Evolutionary conservation across 495 filamentous ascomycete genomes (phyloP), one percentile per base, ranked within the genome.

Genomic region (Lentithecium fluviatile): DNA sequence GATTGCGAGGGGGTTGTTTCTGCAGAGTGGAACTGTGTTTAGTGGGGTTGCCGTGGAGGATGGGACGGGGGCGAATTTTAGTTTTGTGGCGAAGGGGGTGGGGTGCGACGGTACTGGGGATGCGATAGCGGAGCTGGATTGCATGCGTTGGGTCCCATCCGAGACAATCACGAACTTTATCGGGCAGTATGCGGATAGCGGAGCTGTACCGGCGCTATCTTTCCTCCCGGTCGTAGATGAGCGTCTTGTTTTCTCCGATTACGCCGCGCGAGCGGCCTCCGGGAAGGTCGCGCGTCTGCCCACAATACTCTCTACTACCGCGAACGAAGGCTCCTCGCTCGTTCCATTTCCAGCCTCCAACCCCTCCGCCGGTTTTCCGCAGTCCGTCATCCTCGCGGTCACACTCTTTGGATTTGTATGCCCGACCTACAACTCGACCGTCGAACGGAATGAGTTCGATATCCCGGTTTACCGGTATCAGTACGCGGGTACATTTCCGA

Each of bases 1-100:
- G 2, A 73, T 74, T 42, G 72, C 68, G 66, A 79, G 81, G 61
- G 87, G 86, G 11, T 70, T 88, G 67, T 80, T 82, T 71, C 82
- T 68, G 0, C 87, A 88, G 73, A 87, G 86, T 8, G 85, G 82
- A 37, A 81, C 17, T 47, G 60, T 45, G 61, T 56, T 5, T 46
- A 23, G 13, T 19, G 25, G n/a, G 4, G 15, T 26, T 6, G 15
- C 42, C 6, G 24, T 34, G n/a, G 13, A 23, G 17, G 52, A 43
- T 20, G 37, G 19, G 23, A 6, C 29, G 26, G 20, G 29, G 32
- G n/a, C n/a, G 6, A 55, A 55, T 24, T 55, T 55, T 38, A 55
- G 15, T 11, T 55, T 55, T 38, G 52, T 55, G 3, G 52, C 52
- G 2, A 21, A 21, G n/a, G 24, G 37, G 25, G 29, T 48, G 12